Evolutionary conservation across 1,284 basidiomycete species (phyloP).

Genomic region (Golubevia sp.): DNA sequence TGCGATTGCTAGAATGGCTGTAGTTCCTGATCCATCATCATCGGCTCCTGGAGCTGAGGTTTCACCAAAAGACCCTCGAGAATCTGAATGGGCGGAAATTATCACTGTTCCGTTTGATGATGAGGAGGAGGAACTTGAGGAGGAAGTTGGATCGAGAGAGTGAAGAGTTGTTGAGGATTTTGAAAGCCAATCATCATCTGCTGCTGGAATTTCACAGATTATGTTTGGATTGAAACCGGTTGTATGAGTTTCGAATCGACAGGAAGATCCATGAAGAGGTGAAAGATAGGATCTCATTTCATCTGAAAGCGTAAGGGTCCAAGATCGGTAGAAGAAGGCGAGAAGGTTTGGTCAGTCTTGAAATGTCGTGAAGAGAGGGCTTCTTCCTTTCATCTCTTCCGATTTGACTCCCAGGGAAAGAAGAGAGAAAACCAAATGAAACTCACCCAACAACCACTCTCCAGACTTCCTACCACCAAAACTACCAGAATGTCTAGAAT

Average conservation of each 20-base stretch:
- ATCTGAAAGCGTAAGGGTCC: not conserved
- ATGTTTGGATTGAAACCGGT: constrained; percentile 19
- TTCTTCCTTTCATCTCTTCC: not conserved
- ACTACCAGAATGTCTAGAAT: constrained; percentile 27
- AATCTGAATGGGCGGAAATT: constrained; percentile 38
- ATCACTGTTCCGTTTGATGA: constrained; percentile 21
- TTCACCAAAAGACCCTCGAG: constrained; percentile 32
- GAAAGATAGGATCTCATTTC: not conserved
- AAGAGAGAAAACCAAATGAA: constrained; percentile 11
- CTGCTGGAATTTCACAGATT: constrained; percentile 20
- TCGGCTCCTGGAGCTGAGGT: constrained; percentile 33
- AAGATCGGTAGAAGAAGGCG: too few relatives aligned
- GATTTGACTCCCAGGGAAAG: constrained; percentile 11
- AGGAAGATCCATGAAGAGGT: not conserved
- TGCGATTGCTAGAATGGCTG: constrained; percentile 30
- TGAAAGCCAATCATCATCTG: not conserved
- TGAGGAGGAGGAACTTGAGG: not conserved
- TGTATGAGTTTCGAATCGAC: not conserved
- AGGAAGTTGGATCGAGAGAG: too few relatives aligned
- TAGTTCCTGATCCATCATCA: constrained; percentile 38
- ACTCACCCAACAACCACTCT: constrained; percentile 23
- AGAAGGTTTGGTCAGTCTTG: too few relatives aligned
- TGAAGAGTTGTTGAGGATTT: too few relatives aligned
- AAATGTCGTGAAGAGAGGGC: too few relatives aligned
- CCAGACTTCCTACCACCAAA: constrained; percentile 24